A percentile compares a stretch with the other conserved stretches of the same genome.
Evolutionary conservation across 1,139 yeast genomes (phyloP).

Genomic region (Hyphopichia khmerensis): DNA sequence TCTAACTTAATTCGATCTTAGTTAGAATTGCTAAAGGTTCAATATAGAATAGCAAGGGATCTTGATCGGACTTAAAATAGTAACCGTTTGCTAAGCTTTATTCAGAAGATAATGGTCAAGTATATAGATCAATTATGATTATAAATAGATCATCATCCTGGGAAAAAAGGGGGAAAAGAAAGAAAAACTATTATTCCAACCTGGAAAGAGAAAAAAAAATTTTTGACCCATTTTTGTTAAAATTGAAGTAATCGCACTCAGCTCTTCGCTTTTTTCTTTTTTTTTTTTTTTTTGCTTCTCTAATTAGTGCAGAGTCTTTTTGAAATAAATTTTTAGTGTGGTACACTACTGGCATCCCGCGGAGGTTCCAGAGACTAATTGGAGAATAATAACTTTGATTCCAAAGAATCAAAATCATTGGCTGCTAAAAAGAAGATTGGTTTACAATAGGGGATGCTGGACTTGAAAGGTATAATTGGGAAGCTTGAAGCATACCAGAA

Average conservation of each 20-base stretch:
- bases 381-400: not conserved
- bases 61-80: too few relatives aligned
- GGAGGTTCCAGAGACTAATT: not conserved
- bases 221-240: too few relatives aligned
- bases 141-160: not conserved
- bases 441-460: too few relatives aligned
- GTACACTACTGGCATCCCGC: not conserved
- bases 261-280: not conserved
- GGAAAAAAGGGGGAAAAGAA: not conserved
- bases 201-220: too few relatives aligned
- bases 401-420: too few relatives aligned
- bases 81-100: not conserved
- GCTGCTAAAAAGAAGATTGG: too few relatives aligned
- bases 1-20: too few relatives aligned
- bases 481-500: constrained; percentile 3
- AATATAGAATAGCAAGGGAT: too few relatives aligned
- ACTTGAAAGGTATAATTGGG: not conserved
- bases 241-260: not conserved
- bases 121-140: not conserved
- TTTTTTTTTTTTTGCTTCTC: too few relatives aligned
- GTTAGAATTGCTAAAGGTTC: too few relatives aligned
- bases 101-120: not conserved
- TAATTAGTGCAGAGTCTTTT: not conserved
- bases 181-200: too few relatives aligned
- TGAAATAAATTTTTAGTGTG: not conserved